phyloP scores from a whole-genome alignment of 176 grass and related monocot species.

The Triticum aestivum region DNA sequence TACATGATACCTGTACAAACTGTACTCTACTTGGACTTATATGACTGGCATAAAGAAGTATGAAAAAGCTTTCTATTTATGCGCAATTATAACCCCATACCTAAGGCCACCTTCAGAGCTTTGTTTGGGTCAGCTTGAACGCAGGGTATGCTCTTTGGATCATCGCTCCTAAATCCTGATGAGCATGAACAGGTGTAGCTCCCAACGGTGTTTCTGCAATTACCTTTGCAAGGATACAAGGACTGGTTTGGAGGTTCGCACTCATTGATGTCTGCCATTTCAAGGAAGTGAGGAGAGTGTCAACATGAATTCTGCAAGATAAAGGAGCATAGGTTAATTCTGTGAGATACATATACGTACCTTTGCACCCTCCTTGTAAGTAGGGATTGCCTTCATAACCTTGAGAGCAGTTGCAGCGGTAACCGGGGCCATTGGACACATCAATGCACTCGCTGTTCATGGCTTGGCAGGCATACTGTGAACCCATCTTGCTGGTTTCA shows the following conservation, averaged over 20 bases:
- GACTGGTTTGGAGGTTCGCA: not conserved
- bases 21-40: not conserved
- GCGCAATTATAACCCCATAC: not conserved
- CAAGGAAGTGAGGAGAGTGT: not conserved
- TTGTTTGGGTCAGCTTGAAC: not conserved
- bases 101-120: conserved; percentile 2
- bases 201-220: not conserved
- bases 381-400: conserved; percentile 12
- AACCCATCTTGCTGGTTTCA: not conserved
- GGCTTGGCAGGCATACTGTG: not conserved
- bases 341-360: not conserved
- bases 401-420: not conserved
- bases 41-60: not conserved
- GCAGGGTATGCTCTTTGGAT: not conserved
- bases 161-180: not conserved
- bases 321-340: not conserved
- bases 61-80: not conserved
- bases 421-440: not conserved
- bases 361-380: not conserved
- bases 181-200: not conserved
- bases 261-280: not conserved
- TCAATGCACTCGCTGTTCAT: not conserved
- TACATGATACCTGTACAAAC: not conserved
- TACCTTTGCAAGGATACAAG: not conserved
- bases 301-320: not conserved